Conservation (phyloP, 441 rosid species). For the Adansonia rubrostipa region DNA sequence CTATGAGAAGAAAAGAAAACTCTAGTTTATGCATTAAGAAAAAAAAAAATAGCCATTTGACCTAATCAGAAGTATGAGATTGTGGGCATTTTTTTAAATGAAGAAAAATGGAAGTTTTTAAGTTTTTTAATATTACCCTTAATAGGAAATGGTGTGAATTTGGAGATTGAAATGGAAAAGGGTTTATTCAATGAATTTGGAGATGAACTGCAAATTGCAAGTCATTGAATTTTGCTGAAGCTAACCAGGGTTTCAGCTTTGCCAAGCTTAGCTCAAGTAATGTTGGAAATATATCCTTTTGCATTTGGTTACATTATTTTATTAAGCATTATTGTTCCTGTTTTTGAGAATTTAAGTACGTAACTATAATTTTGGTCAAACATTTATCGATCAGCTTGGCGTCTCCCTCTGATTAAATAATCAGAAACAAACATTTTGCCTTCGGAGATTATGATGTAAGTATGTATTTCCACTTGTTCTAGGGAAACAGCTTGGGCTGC, state of each 20-base stretch:
- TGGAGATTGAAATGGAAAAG: neutral
- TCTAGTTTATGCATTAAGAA: neutral
- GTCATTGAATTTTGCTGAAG: neutral
- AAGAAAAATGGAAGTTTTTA: neutral
- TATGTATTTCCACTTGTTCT: neutral
- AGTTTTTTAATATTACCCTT: neutral
- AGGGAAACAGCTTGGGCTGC: neutral
- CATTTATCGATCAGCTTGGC: neutral
- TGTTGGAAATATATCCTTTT: conserved; percentile 6
- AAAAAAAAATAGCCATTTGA: conserved; percentile 13
- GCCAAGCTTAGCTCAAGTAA: neutral
- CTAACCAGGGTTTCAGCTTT: neutral
- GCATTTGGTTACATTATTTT: neutral
- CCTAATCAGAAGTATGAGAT: conserved; percentile 20
- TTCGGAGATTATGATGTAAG: neutral
- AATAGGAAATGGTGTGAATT: conserved; percentile 2
- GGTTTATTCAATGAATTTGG: neutral
- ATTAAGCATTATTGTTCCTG: conserved; percentile 13
- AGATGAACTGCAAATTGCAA: conserved; percentile 17
- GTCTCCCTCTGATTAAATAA: neutral
- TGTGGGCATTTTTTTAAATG: conserved; percentile 14
- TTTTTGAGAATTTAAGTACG: neutral
- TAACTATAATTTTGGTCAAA: conserved; percentile 9
- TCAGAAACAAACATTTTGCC: neutral
- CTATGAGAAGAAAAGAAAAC: neutral